phyloP scores from a whole-genome alignment of 2,329 filamentous ascomycete genomes.

The Elsinoe necatrix region DNA sequence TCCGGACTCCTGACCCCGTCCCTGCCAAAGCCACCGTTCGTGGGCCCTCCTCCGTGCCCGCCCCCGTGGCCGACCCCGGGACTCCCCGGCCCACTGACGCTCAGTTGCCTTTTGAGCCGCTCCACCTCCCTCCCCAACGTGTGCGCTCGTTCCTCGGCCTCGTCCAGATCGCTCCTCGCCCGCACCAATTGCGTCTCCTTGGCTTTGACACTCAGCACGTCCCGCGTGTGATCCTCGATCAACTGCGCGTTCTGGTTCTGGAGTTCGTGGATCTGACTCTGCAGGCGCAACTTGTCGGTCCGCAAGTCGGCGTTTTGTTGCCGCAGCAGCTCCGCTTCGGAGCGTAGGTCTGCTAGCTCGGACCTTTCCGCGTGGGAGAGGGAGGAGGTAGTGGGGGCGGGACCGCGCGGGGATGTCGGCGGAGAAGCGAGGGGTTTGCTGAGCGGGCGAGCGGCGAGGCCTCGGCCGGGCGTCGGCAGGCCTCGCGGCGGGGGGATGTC shows the following conservation, averaged over 20 bases:
- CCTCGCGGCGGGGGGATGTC: constrained; percentile 36
- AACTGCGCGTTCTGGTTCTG: constrained; percentile 95
- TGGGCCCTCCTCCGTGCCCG: constrained; percentile 21
- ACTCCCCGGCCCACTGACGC: constrained; percentile 31
- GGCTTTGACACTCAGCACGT: constrained; percentile 88
- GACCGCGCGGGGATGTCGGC: constrained; percentile 29
- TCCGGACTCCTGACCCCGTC: neutral
- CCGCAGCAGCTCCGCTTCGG: constrained; percentile 69
- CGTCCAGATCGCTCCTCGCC: constrained; percentile 80
- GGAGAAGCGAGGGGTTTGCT: constrained; percentile 63
- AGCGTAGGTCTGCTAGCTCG: constrained; percentile 82
- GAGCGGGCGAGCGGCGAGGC: constrained; percentile 77
- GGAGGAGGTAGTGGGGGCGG: constrained; percentile 42
- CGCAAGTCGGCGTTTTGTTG: constrained; percentile 72
- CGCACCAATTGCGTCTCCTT: constrained; percentile 96
- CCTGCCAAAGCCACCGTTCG: constrained; percentile 13
- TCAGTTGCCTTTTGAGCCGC: constrained; percentile 76
- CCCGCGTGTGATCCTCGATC: constrained; percentile 93
- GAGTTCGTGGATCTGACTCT: constrained; percentile 83
- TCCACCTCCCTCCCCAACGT: constrained; percentile 82
- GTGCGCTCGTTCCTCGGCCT: constrained; percentile 77
- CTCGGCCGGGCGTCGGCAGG: constrained; percentile 47
- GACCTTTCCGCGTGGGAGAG: constrained; percentile 74
- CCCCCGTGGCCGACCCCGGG: constrained; percentile 14
- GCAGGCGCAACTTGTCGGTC: constrained; percentile 70